Base-by-base conservation (phyloP, 1,284 basidiomycete species). In the Puccinia polysora region DNA sequence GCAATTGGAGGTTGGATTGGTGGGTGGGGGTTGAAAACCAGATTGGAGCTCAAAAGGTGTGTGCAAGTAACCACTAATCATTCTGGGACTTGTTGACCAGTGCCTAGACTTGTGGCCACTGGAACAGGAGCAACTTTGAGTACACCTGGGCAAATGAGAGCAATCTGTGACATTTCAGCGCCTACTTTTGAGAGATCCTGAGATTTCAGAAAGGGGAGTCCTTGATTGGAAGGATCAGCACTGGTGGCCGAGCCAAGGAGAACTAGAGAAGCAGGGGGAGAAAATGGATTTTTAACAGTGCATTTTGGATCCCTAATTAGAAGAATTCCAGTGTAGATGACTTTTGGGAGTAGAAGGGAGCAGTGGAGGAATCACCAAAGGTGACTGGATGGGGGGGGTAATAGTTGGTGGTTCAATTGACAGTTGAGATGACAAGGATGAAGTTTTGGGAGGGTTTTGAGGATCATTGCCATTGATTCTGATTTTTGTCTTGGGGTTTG, bases 241-340 rank as follows among this genome's bases (percentile, higher is more conserved):
- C 10, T 28, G 36, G n/a, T n/a, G n/a, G 45, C 40, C 40, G 18
- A 45, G 60, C 4, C 25, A 45, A 12, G 38, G 18, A 20, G 32
- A 63, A n/a, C n/a, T n/a, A n/a, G n/a, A n/a, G 32, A 45, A 49
- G 6, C 40, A 63, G 15, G 23, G 60, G 8, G 60, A 63, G 30
- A 30, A 45, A 20, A 40, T 18, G 15, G 58, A 60, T 30, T 15
- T 43, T 14, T 20, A 38, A n/a, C 32, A 60, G 23, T 40, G 36
- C 14, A n/a, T 20, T 7, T n/a, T 8, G 14, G 43, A 40, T 15
- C 15, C 6, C 12, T 30, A 15, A 23, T 15, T 14, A 8, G 18
- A 20, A 32, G 58, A 60, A 2, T 23, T 34, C 15, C 32, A 60
- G 20, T 20, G n/a, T 7, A 28, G 58, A 20, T n/a, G n/a, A 28